Evolutionary conservation across 768 basidiomycete species (phyloP).

Genomic region (Sistotremastrum suecicum): DNA sequence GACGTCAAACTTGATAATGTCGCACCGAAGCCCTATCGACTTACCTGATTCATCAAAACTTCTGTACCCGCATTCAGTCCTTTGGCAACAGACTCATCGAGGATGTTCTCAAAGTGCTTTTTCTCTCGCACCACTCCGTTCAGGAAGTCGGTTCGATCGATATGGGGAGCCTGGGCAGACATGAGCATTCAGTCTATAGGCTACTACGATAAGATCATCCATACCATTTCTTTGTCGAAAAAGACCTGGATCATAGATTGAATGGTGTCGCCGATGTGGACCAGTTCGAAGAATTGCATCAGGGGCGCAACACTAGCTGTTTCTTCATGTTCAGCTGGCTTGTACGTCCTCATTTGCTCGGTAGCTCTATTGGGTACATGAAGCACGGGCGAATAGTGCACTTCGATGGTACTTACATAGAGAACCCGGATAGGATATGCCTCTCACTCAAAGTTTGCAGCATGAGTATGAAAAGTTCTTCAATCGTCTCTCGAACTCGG

Average conservation of each 20-base stretch:
- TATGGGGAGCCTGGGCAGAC: slow-evolving; percentile 52
- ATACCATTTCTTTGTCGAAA: slow-evolving; percentile 88
- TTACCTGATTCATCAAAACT: slow-evolving; percentile 86
- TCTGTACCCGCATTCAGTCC: slow-evolving; percentile 94
- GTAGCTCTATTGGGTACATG: slow-evolving; percentile 45
- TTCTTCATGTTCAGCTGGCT: slow-evolving; percentile 74
- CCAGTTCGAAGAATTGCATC: slow-evolving; percentile 93
- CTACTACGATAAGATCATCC: slow-evolving; percentile 11
- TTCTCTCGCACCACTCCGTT: slow-evolving; percentile 91
- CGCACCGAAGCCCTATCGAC: slow-evolving; percentile 5
- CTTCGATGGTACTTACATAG: slow-evolving; percentile 31
- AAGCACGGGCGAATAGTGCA: not conserved
- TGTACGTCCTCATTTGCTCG: slow-evolving; percentile 79
- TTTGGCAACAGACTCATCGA: slow-evolving; percentile 89
- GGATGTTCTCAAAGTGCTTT: slow-evolving; percentile 83
- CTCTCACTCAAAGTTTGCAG: slow-evolving; percentile 62
- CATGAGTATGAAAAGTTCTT: slow-evolving; percentile 84
- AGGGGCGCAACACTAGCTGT: slow-evolving; percentile 81
- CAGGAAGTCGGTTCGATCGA: slow-evolving; percentile 87
- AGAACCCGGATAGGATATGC: slow-evolving; percentile 74
- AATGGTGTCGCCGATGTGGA: slow-evolving; percentile 94
- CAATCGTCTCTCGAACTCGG: slow-evolving; percentile 82
- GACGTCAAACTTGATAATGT: slow-evolving; percentile 1
- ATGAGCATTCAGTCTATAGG: not conserved
- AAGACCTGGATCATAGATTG: slow-evolving; percentile 97